A percentile compares a stretch with the other conserved stretches of the same genome.
phyloP scores from a whole-genome alignment of 257 asterid species.

The Lycium ferocissimum region DNA sequence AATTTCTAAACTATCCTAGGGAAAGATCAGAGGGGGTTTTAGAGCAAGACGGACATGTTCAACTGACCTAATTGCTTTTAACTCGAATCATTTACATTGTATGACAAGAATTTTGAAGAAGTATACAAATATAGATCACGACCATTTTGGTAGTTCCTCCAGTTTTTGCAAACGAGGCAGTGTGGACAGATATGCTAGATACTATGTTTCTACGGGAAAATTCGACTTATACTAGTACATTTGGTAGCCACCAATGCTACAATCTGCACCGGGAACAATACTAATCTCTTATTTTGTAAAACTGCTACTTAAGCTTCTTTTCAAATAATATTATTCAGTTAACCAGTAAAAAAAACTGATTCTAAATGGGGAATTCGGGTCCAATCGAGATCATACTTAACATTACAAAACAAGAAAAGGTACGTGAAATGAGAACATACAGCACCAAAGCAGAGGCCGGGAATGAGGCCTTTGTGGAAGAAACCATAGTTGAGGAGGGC shows the following conservation, averaged over 20 bases:
- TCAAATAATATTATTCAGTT: too few species aligned
- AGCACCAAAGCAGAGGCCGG: constrained; percentile 98
- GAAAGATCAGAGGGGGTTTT: neutral
- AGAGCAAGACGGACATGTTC: neutral
- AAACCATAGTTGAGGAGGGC: constrained; percentile 89
- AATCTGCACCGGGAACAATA: too few species aligned
- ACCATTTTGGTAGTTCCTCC: neutral
- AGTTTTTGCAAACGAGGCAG: too few species aligned
- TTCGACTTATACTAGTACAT: too few species aligned
- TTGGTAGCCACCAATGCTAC: too few species aligned
- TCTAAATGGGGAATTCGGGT: neutral
- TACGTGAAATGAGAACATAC: constrained; percentile 49
- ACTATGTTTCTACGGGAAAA: too few species aligned
- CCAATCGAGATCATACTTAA: too few species aligned
- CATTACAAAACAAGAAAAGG: neutral
- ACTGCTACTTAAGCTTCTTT: too few species aligned
- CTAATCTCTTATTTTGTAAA: too few species aligned
- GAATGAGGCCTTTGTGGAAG: constrained; percentile 84
- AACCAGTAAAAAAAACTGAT: neutral
- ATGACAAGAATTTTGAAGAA: neutral
- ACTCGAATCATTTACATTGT: neutral
- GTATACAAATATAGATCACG: neutral
- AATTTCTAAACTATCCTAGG: neutral
- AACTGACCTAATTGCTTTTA: neutral
- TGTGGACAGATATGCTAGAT: too few species aligned